Evolutionary conservation across 2,329 filamentous ascomycete species (phyloP), one percentile per base, ranked within the genome.

Genomic region (Madurella fahalii): DNA sequence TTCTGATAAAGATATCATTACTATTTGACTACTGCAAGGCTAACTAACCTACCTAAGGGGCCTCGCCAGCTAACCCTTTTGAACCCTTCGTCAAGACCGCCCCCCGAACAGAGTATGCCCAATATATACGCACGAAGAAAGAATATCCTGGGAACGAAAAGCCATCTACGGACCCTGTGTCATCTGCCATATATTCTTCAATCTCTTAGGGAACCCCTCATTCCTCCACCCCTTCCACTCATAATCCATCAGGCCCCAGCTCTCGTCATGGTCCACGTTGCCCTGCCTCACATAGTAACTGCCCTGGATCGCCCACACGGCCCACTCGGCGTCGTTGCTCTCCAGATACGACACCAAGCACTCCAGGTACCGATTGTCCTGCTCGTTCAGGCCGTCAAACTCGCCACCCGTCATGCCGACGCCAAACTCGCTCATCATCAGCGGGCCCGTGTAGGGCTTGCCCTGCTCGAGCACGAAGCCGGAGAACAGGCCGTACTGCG

Each of bases 341-440:
- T 74, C 68, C 70, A 84, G 74, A 53, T 82, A 81, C 11, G 71
- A 73, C 5, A 74, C 69, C 37, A 84, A 62, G 59, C 81, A 85
- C 9, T 69, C 68, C 44, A 82, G 71, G 62, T 83, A 84, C 1
- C 63, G 64, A 50, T 70, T 63, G 44, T 80, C 78, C 42, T 72
- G 71, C 34, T 74, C 69, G 40, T 63, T 69, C 15, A 79, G 63
- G 0, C 76, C 77, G 34, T 70, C 65, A 50, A 69, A 59, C 4
- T 65, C 60, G 2, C 75, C 76, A 15, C 74, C 75, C 17, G 66
- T 65, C 69, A 76, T 75, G 53, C 73, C 75, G 44, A 79, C 80
- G 31, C 82, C 81, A 60, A 84, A 84, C 70, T 84, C 82, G 52
- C 77, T 79, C 42, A 85, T 65, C 47, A 82, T 72, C n/a, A 84